Evolutionary conservation across 2,329 filamentous ascomycete genomes (phyloP), one percentile per base, ranked within the genome.

Genomic region (Aspergillus felis): DNA sequence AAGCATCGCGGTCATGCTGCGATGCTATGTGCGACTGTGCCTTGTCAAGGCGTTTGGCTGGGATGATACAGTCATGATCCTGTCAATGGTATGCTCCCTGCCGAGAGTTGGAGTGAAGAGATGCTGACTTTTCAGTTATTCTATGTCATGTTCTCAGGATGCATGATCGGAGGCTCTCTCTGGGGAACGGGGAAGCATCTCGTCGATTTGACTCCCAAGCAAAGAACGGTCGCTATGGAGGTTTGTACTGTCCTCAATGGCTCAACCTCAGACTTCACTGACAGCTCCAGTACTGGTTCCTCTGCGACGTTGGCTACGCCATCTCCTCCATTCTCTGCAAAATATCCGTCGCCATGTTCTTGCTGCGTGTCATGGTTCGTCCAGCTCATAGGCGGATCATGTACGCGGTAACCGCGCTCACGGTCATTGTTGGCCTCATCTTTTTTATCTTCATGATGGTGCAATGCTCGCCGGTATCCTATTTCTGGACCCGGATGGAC

Each of bases 281-380:
- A 42, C 47, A 35, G 14, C 7, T 8, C 3, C 35, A 66, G 64
- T 66, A 62, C 56, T 82, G 79, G 79, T 82, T 77, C 64, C 70
- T 82, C 20, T 79, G 78, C 66, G 79, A 82, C 53, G 61, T 80
- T 17, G 74, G 78, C 54, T 83, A 82, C 63, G 73, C 76, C 0
- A 55, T 79, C 28, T 70, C 75, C 1, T 80, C 74, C 4, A 71
- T 76, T 41, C 66, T 77, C 3, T 70, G 79, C 53, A 81, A 81
- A 50, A 71, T 82, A 44, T 76, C 79, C 3, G 77, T 82, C 47
- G 77, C 71, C 3, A 71, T 81, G 17, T 80, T 82, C 65, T 74
- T 82, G 35, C 73, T 82, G 2, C 76, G 80, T 28, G 71, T 83
- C 12, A 75, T 78, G 1, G 65, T 76, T 10, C 67, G 73, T 48